phyloP scores from a whole-genome alignment of 1,139 yeast species.

The Candida sojae region DNA sequence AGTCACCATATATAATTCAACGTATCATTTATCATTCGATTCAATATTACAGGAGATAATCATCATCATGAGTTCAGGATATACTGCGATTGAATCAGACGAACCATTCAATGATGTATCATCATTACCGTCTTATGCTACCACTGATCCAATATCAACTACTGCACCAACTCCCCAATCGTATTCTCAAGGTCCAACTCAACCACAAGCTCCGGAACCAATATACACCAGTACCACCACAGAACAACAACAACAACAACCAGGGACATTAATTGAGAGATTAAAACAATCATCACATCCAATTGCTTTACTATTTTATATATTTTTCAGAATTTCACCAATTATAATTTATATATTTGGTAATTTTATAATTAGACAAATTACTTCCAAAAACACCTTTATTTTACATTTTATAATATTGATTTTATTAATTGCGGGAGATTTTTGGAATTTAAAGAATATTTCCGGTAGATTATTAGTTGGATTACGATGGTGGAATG shows the following conservation, averaged over 20 bases:
- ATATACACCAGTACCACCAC: slow-evolving; percentile 5
- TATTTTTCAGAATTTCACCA: slow-evolving; percentile 66
- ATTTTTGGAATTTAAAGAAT: slow-evolving; percentile 93
- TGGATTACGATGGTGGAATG: slow-evolving; percentile 96
- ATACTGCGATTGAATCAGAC: slow-evolving; percentile 35
- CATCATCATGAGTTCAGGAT: slow-evolving; percentile 16
- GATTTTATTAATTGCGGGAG: slow-evolving; percentile 76
- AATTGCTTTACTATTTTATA: slow-evolving; percentile 64
- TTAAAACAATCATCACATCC: slow-evolving; percentile 78
- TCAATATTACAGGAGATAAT: no score
- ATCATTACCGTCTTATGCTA: slow-evolving; percentile 6
- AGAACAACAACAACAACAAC: slow-evolving; percentile 12
- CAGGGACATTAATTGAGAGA: slow-evolving; percentile 23
- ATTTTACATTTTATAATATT: slow-evolving; percentile 78
- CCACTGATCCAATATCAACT: neutral
- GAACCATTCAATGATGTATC: slow-evolving; percentile 14
- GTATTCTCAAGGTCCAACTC: slow-evolving; percentile 7
- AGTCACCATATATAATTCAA: neutral
- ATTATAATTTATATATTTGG: slow-evolving; percentile 71
- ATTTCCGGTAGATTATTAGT: slow-evolving; percentile 87
- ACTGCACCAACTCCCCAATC: slow-evolving; percentile 6
- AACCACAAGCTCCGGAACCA: slow-evolving; percentile 1
- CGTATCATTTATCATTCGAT: no score
- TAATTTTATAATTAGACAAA: slow-evolving; percentile 49
- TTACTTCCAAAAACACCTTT: slow-evolving; percentile 52